Evolutionary conservation across 129 eudicot genomes (phyloP).

Genomic region (Lactuca saligna): DNA sequence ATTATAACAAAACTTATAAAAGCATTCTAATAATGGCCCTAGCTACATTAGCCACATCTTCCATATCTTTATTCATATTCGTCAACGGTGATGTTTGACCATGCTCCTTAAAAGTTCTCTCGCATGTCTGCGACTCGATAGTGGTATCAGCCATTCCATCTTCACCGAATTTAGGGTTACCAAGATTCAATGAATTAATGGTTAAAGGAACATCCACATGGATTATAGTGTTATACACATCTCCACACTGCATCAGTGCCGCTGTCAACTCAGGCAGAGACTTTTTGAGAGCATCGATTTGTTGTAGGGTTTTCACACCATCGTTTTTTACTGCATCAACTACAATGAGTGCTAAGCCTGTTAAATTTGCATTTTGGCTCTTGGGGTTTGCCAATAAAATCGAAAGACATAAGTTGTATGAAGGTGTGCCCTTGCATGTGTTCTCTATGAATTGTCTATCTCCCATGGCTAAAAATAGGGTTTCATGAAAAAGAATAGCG

Average conservation of each 20-base stretch:
- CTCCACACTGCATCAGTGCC: slow-evolving; percentile 29
- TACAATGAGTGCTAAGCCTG: slow-evolving; percentile 37
- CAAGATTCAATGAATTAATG: slow-evolving; percentile 21
- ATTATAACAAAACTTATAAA: slow-evolving; percentile 2
- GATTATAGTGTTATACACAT: slow-evolving; percentile 29
- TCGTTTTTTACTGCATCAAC: slow-evolving; percentile 33
- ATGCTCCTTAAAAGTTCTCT: slow-evolving; percentile 25
- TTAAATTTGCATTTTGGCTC: slow-evolving; percentile 43
- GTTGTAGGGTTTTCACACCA: slow-evolving; percentile 11
- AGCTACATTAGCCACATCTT: slow-evolving; percentile 38
- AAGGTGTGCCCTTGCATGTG: slow-evolving; percentile 46
- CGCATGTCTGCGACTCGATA: slow-evolving; percentile 35
- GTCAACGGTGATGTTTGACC: slow-evolving; percentile 27
- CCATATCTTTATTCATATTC: slow-evolving; percentile 11
- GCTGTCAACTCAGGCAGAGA: slow-evolving; percentile 7
- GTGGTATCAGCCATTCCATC: slow-evolving; percentile 41
- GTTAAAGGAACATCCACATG: slow-evolving; percentile 30
- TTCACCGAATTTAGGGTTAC: slow-evolving; percentile 47
- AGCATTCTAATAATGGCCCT: slow-evolving; percentile 36
- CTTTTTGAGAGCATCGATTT: slow-evolving; percentile 1
- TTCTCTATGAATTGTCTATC: slow-evolving; percentile 28
- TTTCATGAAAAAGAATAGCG: slow-evolving; percentile 20
- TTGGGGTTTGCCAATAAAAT: slow-evolving; percentile 34
- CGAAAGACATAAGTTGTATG: slow-evolving; percentile 31
- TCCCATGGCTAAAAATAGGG: slow-evolving; percentile 19